phyloP scores from a whole-genome alignment of 106 monocot genomes.

The Dendrobium nobile region DNA sequence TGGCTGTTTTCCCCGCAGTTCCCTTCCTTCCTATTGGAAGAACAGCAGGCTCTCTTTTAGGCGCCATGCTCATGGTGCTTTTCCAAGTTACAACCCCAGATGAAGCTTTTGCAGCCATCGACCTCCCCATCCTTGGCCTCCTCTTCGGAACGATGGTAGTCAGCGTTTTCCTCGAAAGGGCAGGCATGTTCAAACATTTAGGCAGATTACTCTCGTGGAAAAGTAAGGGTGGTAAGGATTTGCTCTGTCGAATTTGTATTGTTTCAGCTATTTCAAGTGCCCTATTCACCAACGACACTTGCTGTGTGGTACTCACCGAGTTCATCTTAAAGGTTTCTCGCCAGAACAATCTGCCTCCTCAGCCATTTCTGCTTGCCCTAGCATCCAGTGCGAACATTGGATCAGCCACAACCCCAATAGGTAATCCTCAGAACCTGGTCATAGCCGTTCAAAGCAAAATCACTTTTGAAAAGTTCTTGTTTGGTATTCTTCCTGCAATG shows the following conservation, averaged over 20 bases:
- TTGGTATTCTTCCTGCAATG: slow-evolving; percentile 68
- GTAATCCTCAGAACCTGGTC: slow-evolving; percentile 88
- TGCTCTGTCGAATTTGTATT: slow-evolving; percentile 60
- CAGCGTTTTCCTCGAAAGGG: slow-evolving; percentile 69
- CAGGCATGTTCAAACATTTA: slow-evolving; percentile 77
- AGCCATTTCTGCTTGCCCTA: slow-evolving; percentile 76
- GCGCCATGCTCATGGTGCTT: slow-evolving; percentile 77
- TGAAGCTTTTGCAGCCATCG: slow-evolving; percentile 70
- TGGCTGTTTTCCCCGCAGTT: slow-evolving; percentile 83
- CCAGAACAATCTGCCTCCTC: slow-evolving; percentile 76
- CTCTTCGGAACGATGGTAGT: slow-evolving; percentile 97
- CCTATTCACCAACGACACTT: slow-evolving; percentile 90
- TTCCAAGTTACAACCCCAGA: slow-evolving; percentile 64
- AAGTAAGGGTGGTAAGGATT: slow-evolving; percentile 63
- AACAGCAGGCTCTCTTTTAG: slow-evolving; percentile 76
- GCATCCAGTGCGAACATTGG: slow-evolving; percentile 93
- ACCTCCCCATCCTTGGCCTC: slow-evolving; percentile 91
- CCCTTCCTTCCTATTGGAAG: slow-evolving; percentile 83
- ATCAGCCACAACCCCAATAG: slow-evolving; percentile 75
- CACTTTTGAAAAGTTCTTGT: slow-evolving; percentile 54
- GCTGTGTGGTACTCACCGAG: slow-evolving; percentile 80
- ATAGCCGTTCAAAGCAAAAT: slow-evolving; percentile 80
- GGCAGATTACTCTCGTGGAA: slow-evolving; percentile 67
- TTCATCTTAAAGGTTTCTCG: slow-evolving; percentile 71
- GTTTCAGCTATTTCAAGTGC: slow-evolving; percentile 71